These are phyloP conservation scores for Amaranthus palmeri DNA, from an alignment of 148 eudicot genomes.

Conservation along the genomic window DNA sequence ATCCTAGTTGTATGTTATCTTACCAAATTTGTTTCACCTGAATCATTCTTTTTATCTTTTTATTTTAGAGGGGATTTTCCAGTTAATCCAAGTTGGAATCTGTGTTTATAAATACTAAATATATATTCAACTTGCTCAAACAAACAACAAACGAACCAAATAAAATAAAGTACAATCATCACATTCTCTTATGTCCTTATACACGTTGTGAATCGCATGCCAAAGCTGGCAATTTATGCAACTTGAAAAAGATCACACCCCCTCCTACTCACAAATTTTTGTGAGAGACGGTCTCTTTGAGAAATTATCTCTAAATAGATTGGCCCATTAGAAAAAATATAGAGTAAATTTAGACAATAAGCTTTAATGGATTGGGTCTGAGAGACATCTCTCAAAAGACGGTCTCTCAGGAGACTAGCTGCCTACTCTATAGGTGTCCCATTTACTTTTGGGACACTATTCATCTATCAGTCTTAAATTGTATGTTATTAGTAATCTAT, in stretches of 20 bases:
- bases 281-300: too few species aligned
- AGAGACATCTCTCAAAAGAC: too few species aligned
- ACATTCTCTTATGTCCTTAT: background rate
- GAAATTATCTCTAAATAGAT: too few species aligned
- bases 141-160: background rate
- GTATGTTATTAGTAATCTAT: too few species aligned
- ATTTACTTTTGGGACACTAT: too few species aligned
- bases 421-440: too few species aligned
- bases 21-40: slow-evolving; percentile 9
- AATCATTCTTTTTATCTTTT: background rate
- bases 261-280: too few species aligned
- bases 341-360: too few species aligned
- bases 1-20: background rate
- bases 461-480: too few species aligned
- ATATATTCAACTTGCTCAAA: background rate
- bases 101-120: slow-evolving; percentile 2
- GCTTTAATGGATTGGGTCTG: too few species aligned
- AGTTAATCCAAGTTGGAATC: slow-evolving; percentile 21
- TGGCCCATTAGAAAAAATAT: too few species aligned
- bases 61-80: background rate
- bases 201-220: slow-evolving; percentile 11
- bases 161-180: background rate
- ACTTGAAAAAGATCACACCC: slow-evolving; percentile 6
- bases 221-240: slow-evolving; percentile 26
- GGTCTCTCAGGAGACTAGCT: too few species aligned